phyloP scores from a whole-genome alignment of 768 basidiomycete genomes.

The Suillus spraguei region DNA sequence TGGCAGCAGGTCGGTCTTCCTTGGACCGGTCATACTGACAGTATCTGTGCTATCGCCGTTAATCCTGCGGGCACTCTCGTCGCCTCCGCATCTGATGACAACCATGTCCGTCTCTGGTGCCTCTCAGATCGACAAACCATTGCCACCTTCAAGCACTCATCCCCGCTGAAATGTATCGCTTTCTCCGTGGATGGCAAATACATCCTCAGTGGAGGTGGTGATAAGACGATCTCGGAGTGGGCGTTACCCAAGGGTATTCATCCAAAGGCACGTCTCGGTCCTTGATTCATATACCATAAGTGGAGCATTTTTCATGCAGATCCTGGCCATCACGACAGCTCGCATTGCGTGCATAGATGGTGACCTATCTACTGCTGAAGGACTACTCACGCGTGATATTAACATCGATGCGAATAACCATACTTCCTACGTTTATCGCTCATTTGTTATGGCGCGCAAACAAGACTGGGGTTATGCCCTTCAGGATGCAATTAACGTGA shows the following conservation, averaged over 20 bases:
- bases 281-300: not conserved
- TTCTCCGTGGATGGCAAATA: not conserved
- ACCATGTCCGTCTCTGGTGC: not conserved
- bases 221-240: not conserved
- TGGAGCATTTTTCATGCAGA: not conserved
- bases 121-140: not conserved
- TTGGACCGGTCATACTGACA: no score
- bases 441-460: not conserved
- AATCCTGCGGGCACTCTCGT: not conserved
- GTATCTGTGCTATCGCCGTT: not conserved
- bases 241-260: no score
- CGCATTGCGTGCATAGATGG: not conserved
- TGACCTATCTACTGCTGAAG: not conserved
- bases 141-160: not conserved
- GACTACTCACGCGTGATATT: not conserved
- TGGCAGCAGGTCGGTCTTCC: no score
- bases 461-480: not conserved
- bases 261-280: slow-evolving; percentile 2
- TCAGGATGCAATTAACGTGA: not conserved
- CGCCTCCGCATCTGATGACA: not conserved
- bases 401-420: not conserved
- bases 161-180: not conserved
- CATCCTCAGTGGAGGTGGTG: not conserved
- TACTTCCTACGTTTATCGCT: not conserved
- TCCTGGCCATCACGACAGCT: not conserved